Conservation (phyloP, 176 grass and related monocot species). For the Carex cristatella region DNA sequence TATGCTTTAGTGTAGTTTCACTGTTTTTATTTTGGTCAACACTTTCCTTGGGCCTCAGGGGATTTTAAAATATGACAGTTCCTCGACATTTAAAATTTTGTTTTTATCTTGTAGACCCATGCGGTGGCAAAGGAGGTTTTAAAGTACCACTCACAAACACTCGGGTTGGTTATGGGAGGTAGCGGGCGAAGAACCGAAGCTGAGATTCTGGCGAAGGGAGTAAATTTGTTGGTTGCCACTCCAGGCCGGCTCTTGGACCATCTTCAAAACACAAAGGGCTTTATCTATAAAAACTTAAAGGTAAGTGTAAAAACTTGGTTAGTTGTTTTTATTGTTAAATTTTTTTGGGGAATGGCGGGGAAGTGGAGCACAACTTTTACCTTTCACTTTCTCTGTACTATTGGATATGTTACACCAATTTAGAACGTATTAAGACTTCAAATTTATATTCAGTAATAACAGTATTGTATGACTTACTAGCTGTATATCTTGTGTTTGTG, state of each 20-base stretch:
- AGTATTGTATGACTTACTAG: background rate
- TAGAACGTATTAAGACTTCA: background rate
- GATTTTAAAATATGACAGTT: background rate
- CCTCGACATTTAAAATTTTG: background rate
- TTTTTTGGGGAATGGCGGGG: background rate
- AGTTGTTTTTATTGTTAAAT: background rate
- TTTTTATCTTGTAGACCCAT: conserved; percentile 60
- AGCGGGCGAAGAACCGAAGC: conserved; percentile 69
- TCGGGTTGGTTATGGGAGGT: conserved; percentile 84
- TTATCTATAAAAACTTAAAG: conserved; percentile 85
- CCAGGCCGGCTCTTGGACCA: conserved; percentile 97
- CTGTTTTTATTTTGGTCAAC: background rate
- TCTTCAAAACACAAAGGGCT: conserved; percentile 82
- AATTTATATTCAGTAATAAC: background rate
- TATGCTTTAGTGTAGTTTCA: background rate
- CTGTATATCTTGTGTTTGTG: background rate
- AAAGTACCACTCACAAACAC: conserved; percentile 83
- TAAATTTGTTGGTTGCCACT: conserved; percentile 90
- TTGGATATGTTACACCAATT: background rate
- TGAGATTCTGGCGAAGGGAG: conserved; percentile 74
- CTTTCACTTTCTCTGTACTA: background rate
- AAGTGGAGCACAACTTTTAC: background rate
- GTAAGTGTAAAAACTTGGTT: conserved; percentile 14
- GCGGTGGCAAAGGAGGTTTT: conserved; percentile 90
- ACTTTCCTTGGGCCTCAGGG: background rate